Percentiles rank a stretch among this genome's conserved stretches.
Conservation (phyloP, 371 early-diverging fungal genomes). For the Lichtheimia ornata region DNA sequence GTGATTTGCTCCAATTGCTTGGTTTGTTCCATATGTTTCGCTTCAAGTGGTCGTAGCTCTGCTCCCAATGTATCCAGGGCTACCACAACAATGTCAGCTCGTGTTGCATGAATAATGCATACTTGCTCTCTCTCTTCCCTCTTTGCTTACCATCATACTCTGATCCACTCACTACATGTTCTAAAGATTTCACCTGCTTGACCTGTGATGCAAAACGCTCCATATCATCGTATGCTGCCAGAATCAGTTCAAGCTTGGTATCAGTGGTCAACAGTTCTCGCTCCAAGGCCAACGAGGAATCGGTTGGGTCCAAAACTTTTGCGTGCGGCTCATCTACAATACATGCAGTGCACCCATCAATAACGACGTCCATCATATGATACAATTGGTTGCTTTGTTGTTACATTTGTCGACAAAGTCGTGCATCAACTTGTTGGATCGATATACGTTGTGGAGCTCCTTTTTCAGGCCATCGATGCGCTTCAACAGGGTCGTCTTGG, state of each 20-base stretch:
- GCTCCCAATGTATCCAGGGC: constrained; percentile 51
- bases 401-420: constrained; percentile 62
- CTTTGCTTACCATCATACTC: constrained; percentile 42
- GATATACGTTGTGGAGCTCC: constrained; percentile 32
- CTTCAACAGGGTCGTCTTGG: constrained; percentile 16
- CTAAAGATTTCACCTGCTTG: constrained; percentile 57
- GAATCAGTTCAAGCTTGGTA: constrained; percentile 55
- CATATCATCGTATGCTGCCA: constrained; percentile 58
- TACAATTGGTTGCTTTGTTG: background rate
- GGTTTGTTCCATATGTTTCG: constrained; percentile 50
- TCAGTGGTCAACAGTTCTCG: constrained; percentile 54
- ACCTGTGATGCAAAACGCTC: constrained; percentile 53
- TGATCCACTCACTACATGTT: constrained; percentile 51
- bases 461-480: constrained; percentile 29
- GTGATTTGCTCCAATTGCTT: constrained; percentile 45
- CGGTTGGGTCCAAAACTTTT: constrained; percentile 44
- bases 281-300: constrained; percentile 49
- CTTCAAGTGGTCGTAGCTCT: constrained; percentile 47
- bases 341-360: background rate
- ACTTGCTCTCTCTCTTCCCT: constrained; percentile 8
- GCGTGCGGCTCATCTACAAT: constrained; percentile 41
- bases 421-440: constrained; percentile 45
- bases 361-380: background rate
- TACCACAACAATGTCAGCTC: constrained; percentile 11
- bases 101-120: background rate